These are phyloP conservation scores for Infundibulicybe gibba DNA, from an alignment of 768 basidiomycete genomes.

Conservation along the genomic window DNA sequence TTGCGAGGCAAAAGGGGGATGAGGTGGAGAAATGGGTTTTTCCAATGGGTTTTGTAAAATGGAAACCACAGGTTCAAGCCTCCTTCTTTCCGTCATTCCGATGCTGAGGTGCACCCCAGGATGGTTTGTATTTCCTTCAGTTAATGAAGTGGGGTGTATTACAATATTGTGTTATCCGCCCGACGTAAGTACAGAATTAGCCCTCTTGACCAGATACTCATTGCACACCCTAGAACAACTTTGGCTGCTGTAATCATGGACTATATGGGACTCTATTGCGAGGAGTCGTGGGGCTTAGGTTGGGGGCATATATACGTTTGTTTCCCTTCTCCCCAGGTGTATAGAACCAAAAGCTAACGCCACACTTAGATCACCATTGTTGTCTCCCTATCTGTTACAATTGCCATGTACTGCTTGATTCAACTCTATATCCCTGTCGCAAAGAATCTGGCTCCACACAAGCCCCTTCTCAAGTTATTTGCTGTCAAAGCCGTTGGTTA, in stretches of 20 bases:
- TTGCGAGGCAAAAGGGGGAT: constrained; percentile 37
- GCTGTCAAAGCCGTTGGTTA: constrained; percentile 70
- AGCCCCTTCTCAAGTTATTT: constrained; percentile 66
- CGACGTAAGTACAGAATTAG: constrained; percentile 33
- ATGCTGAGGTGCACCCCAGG: constrained; percentile 28
- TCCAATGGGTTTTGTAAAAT: constrained; percentile 59
- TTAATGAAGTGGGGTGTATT: constrained; percentile 76
- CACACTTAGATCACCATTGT: constrained; percentile 42
- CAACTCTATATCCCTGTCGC: constrained; percentile 65
- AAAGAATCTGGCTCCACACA: constrained; percentile 48
- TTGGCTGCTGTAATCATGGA: constrained; percentile 60
- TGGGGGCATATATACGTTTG: constrained; percentile 71
- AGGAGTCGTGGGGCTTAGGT: constrained; percentile 60
- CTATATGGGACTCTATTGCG: constrained; percentile 67
- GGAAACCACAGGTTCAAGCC: constrained; percentile 52
- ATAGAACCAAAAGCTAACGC: neutral
- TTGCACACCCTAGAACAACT: constrained; percentile 37
- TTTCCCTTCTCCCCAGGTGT: neutral
- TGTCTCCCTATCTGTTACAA: constrained; percentile 66
- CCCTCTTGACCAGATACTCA: neutral
- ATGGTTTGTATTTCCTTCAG: constrained; percentile 67
- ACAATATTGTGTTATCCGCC: constrained; percentile 68
- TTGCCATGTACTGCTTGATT: constrained; percentile 77
- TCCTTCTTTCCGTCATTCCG: constrained; percentile 1
- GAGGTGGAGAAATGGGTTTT: constrained; percentile 61